These are phyloP conservation scores for Starmerella ratchasimensis DNA, from an alignment of 805 yeast genomes.

Conservation along the genomic window DNA sequence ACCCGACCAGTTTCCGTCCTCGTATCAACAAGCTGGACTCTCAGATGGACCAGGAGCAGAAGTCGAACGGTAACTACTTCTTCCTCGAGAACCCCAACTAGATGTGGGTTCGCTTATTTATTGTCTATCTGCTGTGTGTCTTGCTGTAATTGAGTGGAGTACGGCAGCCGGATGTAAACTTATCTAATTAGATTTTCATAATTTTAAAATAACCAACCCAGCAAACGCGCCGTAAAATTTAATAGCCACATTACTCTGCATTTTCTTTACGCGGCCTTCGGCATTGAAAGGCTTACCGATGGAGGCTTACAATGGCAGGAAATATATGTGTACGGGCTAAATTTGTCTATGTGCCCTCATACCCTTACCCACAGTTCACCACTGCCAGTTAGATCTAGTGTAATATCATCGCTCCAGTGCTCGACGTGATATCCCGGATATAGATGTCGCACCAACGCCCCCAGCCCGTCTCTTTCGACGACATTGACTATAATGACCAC, in stretches of 20 bases:
- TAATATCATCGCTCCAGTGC: not conserved
- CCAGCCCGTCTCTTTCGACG: slow-evolving; percentile 69
- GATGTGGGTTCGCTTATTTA: not conserved
- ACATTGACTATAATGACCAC: slow-evolving; percentile 58
- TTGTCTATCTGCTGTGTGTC: no score
- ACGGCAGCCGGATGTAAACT: no score
- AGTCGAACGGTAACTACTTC: slow-evolving; percentile 82
- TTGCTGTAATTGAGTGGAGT: no score
- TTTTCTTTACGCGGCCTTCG: no score
- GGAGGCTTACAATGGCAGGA: no score
- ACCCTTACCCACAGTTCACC: not conserved
- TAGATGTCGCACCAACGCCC: slow-evolving; percentile 30
- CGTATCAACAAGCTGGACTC: slow-evolving; percentile 95
- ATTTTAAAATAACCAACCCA: no score
- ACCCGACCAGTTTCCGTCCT: slow-evolving; percentile 95
- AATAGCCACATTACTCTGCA: no score
- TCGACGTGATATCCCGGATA: not conserved
- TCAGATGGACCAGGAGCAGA: slow-evolving; percentile 98
- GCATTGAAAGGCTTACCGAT: no score
- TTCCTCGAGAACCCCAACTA: slow-evolving; percentile 60
- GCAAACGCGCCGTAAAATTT: no score
- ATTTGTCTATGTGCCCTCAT: no score
- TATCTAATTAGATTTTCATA: no score
- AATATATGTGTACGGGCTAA: no score
- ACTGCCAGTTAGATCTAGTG: slow-evolving; percentile 1